Evolutionary conservation across 2,329 filamentous ascomycete species (phyloP).

Genomic region (Microsporum ferrugineum): DNA sequence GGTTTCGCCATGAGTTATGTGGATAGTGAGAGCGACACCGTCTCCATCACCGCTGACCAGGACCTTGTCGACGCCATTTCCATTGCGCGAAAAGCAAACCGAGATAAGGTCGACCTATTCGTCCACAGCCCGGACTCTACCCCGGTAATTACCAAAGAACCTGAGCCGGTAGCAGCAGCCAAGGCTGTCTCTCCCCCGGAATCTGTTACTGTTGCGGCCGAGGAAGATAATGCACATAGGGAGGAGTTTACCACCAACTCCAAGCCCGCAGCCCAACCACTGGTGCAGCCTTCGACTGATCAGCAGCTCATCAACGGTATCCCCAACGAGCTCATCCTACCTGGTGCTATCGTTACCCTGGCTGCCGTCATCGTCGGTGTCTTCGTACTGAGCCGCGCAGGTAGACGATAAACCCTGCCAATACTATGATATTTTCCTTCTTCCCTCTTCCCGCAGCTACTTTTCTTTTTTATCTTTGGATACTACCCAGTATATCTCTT

Average conservation of each 20-base stretch:
- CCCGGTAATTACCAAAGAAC: conserved; percentile 57
- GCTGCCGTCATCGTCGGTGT: conserved; percentile 89
- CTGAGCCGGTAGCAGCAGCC: conserved; percentile 41
- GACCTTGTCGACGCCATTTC: conserved; percentile 84
- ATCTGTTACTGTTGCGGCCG: conserved; percentile 39
- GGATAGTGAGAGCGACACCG: conserved; percentile 91
- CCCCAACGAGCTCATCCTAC: conserved; percentile 84
- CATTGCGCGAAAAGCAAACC: conserved; percentile 62
- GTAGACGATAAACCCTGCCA: conserved; percentile 1
- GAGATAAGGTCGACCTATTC: conserved; percentile 93
- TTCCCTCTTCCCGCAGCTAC: neutral
- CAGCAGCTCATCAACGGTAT: conserved; percentile 82
- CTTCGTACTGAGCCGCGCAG: conserved; percentile 65
- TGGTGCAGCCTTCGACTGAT: conserved; percentile 43
- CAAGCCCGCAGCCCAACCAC: conserved; percentile 33
- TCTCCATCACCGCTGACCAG: conserved; percentile 91
- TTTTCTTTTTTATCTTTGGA: neutral
- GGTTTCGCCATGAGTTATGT: conserved; percentile 92
- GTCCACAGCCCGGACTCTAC: conserved; percentile 87
- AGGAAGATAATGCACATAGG: conserved; percentile 40
- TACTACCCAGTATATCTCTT: neutral
- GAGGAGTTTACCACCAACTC: conserved; percentile 27
- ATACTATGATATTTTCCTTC: neutral
- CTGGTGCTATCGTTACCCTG: conserved; percentile 88
- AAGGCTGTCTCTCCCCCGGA: conserved; percentile 44